Base-by-base conservation (phyloP, 352 stramenopile species). In the Phytophthora sansomeana region DNA sequence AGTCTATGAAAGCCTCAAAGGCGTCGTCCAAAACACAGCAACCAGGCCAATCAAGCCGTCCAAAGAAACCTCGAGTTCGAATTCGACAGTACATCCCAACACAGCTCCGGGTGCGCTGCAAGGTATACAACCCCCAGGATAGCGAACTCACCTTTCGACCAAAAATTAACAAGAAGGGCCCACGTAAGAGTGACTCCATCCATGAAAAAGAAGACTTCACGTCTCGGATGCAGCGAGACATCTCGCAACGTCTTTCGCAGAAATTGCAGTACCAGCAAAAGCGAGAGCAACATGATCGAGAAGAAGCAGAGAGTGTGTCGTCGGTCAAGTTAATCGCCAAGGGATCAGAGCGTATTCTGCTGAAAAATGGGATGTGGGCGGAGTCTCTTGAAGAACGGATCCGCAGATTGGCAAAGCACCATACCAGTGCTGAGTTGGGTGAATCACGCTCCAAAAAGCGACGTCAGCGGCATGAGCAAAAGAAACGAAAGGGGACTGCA, bases 281-380 rank as follows among this genome's bases (percentile, higher is more conserved):
- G 38, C 63, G 74, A 6, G 39, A 72, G 29, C 26, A 77, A 8
- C 60, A 72, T 16, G 52, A 77, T 29, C 28, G 53, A 30, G 51
- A 72, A 51, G 52, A 75, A 49, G 26, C 13, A 9, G 48, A 56
- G 3, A 73, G 33, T n/a, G 33, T 44, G 10, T 26, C 42, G 14
- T 28, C 43, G 8, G 48, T 51, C 17, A 60, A 75, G 4, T 57
- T 86, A 5, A 65, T 90, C 3, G 78, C 69, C 1, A 83, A 79
- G 56, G 81, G 81, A 0, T 90, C 81, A 1, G 57, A 78, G 24
- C 59, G 48, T 5, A 88, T 90, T 69, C 65, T 90, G 5, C 63
- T 84, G n/a, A 63, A 67, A 24, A 88, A 83, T 58, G 81, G 81
- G 3, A 63, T 81, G 42, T 87, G 75, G 78, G 59, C 78, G 19